These are phyloP conservation scores for slime mould (Dictyostelium discoideum) DNA, from an alignment of 78 protist species.

Conservation along the genomic window DNA sequence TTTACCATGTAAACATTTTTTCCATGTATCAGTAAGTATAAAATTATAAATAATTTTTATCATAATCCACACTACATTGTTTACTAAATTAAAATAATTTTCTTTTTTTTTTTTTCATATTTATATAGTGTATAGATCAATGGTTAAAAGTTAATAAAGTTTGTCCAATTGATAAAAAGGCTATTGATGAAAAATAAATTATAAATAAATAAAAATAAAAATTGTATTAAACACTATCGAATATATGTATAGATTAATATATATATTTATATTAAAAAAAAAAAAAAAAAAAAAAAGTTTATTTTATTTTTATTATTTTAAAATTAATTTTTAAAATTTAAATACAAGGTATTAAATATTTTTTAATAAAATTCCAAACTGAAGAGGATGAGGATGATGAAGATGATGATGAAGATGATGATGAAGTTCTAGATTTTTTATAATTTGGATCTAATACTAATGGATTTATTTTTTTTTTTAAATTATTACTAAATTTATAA, in stretches of 20 bases:
- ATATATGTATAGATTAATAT: not conserved
- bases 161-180: conserved; percentile 26
- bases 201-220: not conserved
- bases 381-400: not conserved
- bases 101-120: not conserved
- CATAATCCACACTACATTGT: not conserved
- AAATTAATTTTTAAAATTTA: no score
- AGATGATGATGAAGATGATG: not conserved
- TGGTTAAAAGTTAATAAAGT: conserved; percentile 18
- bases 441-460: not conserved
- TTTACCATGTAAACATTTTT: conserved; percentile 24
- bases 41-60: not conserved
- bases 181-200: not conserved
- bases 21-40: conserved; percentile 4
- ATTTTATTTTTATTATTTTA: not conserved
- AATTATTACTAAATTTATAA: not conserved
- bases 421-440: not conserved
- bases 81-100: not conserved
- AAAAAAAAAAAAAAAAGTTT: not conserved
- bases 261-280: not conserved
- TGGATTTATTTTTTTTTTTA: not conserved
- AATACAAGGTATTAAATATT: not conserved
- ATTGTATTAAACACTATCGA: no score
- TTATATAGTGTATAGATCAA: conserved; percentile 19
- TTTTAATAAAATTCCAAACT: not conserved